phyloP scores from a whole-genome alignment of 768 basidiomycete genomes.

The Trametes sanguinea region DNA sequence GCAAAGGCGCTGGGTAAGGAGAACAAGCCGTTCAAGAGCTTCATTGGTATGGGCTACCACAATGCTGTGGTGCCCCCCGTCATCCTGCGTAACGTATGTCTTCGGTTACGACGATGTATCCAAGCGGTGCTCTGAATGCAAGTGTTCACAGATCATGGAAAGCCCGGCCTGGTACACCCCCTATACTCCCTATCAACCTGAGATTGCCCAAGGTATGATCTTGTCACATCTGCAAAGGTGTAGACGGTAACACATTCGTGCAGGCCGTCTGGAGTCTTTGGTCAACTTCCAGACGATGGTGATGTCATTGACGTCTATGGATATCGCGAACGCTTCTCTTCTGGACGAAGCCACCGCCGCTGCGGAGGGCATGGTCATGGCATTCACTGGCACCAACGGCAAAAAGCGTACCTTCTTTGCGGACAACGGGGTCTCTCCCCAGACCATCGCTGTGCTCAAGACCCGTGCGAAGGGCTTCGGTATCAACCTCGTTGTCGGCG shows the following conservation, averaged over 20 bases:
- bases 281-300: slow-evolving; percentile 98
- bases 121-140: neutral
- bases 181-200: slow-evolving; percentile 95
- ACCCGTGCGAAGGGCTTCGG: slow-evolving; percentile 95
- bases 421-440: slow-evolving; percentile 79
- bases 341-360: slow-evolving; percentile 95
- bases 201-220: slow-evolving; percentile 90
- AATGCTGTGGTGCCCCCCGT: slow-evolving; percentile 94
- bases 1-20: slow-evolving; percentile 75
- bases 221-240: neutral
- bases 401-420: slow-evolving; percentile 86
- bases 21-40: slow-evolving; percentile 87
- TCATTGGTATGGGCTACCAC: slow-evolving; percentile 99
- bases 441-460: slow-evolving; percentile 86
- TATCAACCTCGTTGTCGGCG: slow-evolving; percentile 75
- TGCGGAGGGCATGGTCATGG: slow-evolving; percentile 97
- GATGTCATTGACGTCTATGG: slow-evolving; percentile 90
- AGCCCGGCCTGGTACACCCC: slow-evolving; percentile 99
- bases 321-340: slow-evolving; percentile 94
- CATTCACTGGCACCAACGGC: slow-evolving; percentile 64
- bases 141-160: slow-evolving; percentile 66
- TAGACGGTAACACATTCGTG: neutral
- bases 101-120: slow-evolving; percentile 11
- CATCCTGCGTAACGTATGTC: slow-evolving; percentile 82
- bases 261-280: slow-evolving; percentile 93